Evolutionary conservation across 768 basidiomycete genomes (phyloP).

Genomic region (Lentinula edodes): DNA sequence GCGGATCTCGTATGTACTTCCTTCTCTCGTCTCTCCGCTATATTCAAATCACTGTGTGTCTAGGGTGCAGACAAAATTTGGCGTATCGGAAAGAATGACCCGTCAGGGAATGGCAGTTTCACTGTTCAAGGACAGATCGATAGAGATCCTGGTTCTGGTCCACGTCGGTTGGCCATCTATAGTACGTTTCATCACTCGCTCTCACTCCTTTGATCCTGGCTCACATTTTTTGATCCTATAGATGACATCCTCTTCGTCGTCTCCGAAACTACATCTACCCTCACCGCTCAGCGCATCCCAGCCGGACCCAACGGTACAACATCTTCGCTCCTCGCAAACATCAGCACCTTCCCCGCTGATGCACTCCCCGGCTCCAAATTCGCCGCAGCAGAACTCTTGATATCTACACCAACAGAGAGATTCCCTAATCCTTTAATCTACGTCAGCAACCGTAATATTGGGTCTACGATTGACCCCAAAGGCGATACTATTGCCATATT

Average conservation of each 20-base stretch:
- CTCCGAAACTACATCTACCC: slow-evolving; percentile 46
- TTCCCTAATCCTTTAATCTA: slow-evolving; percentile 49
- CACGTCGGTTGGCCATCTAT: slow-evolving; percentile 41
- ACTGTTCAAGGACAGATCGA: slow-evolving; percentile 55
- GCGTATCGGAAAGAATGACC: slow-evolving; percentile 44
- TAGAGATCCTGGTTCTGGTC: slow-evolving; percentile 60
- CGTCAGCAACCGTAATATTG: slow-evolving; percentile 52
- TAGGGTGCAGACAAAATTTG: slow-evolving; percentile 69
- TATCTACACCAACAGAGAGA: slow-evolving; percentile 32
- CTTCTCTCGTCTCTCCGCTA: neutral
- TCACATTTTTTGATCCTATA: neutral
- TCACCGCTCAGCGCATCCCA: slow-evolving; percentile 47
- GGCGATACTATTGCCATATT: slow-evolving; percentile 60
- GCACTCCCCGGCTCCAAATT: slow-evolving; percentile 35
- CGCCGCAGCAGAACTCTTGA: slow-evolving; percentile 49
- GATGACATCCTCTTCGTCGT: slow-evolving; percentile 46
- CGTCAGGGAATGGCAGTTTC: slow-evolving; percentile 40
- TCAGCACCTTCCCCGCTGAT: slow-evolving; percentile 36
- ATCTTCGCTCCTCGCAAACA: slow-evolving; percentile 36
- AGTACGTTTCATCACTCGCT: slow-evolving; percentile 17
- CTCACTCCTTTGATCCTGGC: slow-evolving; percentile 8
- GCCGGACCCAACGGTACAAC: slow-evolving; percentile 43
- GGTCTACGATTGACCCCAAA: slow-evolving; percentile 32
- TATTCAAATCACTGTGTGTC: neutral
- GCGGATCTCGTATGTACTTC: slow-evolving; percentile 52